phyloP scores from a whole-genome alignment of 2,329 filamentous ascomycete genomes.

The Fusarium veterinarium region DNA sequence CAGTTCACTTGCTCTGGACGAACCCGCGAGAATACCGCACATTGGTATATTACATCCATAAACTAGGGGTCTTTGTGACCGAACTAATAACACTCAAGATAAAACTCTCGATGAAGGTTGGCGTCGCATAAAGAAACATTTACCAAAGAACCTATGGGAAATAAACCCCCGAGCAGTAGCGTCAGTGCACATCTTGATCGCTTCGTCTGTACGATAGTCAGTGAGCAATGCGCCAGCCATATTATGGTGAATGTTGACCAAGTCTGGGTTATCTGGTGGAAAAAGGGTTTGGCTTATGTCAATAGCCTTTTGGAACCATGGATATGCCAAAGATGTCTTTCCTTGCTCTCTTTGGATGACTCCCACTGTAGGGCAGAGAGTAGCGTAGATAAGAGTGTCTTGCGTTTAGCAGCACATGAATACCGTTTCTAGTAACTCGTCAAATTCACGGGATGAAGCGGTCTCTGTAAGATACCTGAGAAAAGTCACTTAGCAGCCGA shows the following conservation, averaged over 20 bases:
- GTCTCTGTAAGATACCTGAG: not conserved
- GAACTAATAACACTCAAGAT: not conserved
- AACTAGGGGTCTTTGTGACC: not conserved
- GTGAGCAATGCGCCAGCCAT: too few relatives aligned
- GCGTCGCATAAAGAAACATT: not conserved
- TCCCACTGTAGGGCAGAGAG: too few relatives aligned
- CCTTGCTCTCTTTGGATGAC: too few relatives aligned
- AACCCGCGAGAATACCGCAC: not conserved
- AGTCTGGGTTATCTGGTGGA: too few relatives aligned
- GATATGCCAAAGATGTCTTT: too few relatives aligned
- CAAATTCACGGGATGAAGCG: fast-evolving
- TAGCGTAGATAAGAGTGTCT: too few relatives aligned
- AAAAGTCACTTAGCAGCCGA: not conserved
- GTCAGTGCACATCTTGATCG: too few relatives aligned
- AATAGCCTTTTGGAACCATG: too few relatives aligned
- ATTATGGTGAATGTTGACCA: too few relatives aligned
- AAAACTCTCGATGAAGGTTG: not conserved
- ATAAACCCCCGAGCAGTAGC: not conserved
- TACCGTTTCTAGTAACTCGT: not conserved
- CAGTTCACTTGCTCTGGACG: not conserved
- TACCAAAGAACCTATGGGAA: not conserved
- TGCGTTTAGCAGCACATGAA: too few relatives aligned
- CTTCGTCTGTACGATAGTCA: too few relatives aligned
- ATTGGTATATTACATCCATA: not conserved
- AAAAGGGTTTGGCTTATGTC: too few relatives aligned